phyloP scores from a whole-genome alignment of 371 early-diverging fungal genomes.

The Parasitella parasitica region DNA sequence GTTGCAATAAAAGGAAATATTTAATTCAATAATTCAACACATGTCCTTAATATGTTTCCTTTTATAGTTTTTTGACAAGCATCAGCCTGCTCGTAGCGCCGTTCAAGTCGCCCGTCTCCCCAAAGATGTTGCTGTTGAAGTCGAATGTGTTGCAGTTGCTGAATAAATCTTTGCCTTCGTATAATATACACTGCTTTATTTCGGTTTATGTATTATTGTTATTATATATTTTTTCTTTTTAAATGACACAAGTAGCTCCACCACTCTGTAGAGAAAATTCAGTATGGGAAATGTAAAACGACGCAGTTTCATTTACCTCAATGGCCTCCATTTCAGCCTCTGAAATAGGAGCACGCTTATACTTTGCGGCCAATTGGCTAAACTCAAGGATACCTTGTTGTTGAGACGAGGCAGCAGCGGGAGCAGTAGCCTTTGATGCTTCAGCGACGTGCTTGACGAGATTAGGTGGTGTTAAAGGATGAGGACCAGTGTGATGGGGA shows the following conservation, averaged over 20 bases:
- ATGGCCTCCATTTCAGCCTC: slow-evolving; percentile 54
- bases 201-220: neutral
- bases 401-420: slow-evolving; percentile 17
- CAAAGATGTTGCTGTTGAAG: slow-evolving; percentile 85
- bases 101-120: slow-evolving; percentile 92
- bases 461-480: slow-evolving; percentile 49
- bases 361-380: slow-evolving; percentile 39
- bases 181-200: neutral
- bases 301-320: slow-evolving; percentile 28
- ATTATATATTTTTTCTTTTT: neutral
- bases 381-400: slow-evolving; percentile 32
- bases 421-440: slow-evolving; percentile 1
- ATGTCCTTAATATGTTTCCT: neutral
- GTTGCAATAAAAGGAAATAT: neutral
- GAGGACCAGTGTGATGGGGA: slow-evolving; percentile 43
- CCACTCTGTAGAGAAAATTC: slow-evolving; percentile 26
- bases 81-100: slow-evolving; percentile 85
- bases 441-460: slow-evolving; percentile 48
- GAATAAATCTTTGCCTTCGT: slow-evolving; percentile 7
- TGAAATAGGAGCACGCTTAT: slow-evolving; percentile 34
- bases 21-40: neutral
- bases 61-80: slow-evolving; percentile 56
- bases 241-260: slow-evolving; percentile 35
- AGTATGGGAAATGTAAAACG: neutral
- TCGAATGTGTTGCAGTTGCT: slow-evolving; percentile 81